phyloP scores from a whole-genome alignment of 305 asterid genomes.

The Rubia tinctorum region DNA sequence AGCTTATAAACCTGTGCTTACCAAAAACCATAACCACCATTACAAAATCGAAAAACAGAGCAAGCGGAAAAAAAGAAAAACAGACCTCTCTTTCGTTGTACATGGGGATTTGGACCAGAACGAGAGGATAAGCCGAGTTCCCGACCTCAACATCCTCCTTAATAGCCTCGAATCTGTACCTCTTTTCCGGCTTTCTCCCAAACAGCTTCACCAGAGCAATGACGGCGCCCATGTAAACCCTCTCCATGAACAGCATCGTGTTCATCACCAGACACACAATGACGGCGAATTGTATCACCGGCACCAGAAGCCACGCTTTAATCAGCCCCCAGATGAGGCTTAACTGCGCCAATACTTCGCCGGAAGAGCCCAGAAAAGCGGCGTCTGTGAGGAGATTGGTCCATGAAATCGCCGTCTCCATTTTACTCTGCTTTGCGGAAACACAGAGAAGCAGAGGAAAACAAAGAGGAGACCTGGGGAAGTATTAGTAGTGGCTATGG shows the following conservation, averaged over 20 bases:
- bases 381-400: neutral
- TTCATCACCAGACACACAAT: neutral
- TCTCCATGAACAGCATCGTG: neutral
- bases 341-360: neutral
- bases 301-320: neutral
- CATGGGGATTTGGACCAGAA: neutral
- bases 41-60: neutral
- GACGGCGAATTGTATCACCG: neutral
- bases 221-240: neutral
- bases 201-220: neutral
- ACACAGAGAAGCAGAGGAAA: neutral
- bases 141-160: neutral
- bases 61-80: neutral
- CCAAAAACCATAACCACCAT: neutral
- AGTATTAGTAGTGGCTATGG: neutral
- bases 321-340: neutral
- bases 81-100: neutral
- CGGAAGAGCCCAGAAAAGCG: neutral
- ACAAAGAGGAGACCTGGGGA: neutral
- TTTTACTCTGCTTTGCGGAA: neutral
- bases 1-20: conserved; percentile 58
- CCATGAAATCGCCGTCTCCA: neutral
- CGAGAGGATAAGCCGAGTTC: neutral
- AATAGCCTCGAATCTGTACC: neutral
- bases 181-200: neutral